phyloP scores from a whole-genome alignment of 2,329 filamentous ascomycete genomes.

The Colletotrichum eremochloae region DNA sequence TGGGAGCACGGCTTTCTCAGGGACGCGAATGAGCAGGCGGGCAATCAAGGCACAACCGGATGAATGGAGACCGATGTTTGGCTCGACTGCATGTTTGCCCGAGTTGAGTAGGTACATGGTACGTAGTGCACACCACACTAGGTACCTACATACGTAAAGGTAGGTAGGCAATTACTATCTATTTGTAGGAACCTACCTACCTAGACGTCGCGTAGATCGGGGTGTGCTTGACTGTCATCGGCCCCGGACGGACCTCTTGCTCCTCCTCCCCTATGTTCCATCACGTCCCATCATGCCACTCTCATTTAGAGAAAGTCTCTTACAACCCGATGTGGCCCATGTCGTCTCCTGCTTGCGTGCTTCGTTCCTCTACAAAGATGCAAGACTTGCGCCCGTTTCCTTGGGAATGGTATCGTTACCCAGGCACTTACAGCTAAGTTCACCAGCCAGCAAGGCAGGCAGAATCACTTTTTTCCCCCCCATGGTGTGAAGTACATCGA shows the following conservation, averaged over 20 bases:
- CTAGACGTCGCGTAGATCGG: not conserved
- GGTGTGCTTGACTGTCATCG: conserved; percentile 26
- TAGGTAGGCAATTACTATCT: too few relatives aligned
- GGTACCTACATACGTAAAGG: not conserved
- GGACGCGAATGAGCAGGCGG: not conserved
- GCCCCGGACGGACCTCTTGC: conserved; percentile 31
- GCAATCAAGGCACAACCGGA: not conserved
- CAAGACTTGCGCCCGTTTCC: not conserved
- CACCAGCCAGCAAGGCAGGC: not conserved
- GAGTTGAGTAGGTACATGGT: not conserved
- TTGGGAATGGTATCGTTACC: conserved; percentile 6
- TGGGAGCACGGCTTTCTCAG: not conserved
- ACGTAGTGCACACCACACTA: not conserved
- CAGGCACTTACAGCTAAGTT: not conserved
- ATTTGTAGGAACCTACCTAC: too few relatives aligned
- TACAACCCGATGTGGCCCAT: conserved; percentile 1
- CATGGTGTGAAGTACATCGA: not conserved
- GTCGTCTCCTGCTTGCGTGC: not conserved
- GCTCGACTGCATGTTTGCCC: not conserved
- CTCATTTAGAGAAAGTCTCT: not conserved
- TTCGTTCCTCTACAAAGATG: not conserved
- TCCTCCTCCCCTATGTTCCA: conserved; percentile 23
- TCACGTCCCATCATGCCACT: not conserved
- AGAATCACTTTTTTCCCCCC: not conserved
- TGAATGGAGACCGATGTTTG: not conserved